phyloP scores from a whole-genome alignment of 129 eudicot species.

The Logfia minima region DNA sequence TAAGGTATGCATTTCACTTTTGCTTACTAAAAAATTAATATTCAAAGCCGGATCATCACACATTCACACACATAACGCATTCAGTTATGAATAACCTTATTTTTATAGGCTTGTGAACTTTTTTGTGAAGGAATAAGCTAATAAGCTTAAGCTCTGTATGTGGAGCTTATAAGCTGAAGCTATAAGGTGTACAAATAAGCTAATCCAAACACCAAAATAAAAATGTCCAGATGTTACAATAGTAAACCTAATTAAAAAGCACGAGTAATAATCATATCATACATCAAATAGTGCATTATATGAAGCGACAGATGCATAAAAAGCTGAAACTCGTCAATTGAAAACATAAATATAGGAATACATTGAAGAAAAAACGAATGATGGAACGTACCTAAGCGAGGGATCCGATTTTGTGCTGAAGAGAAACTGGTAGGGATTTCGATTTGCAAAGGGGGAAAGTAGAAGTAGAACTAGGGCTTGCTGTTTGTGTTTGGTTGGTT shows the following conservation, averaged over 20 bases:
- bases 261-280: not conserved
- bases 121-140: too few relatives aligned
- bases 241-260: not conserved
- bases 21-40: too few relatives aligned
- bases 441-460: not conserved
- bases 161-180: too few relatives aligned
- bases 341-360: not conserved
- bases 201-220: conserved; percentile 3
- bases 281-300: not conserved
- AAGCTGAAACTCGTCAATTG: not conserved
- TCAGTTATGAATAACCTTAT: too few relatives aligned
- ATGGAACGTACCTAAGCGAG: conserved; percentile 23
- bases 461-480: conserved; percentile 24
- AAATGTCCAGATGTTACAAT: not conserved
- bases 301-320: conserved; percentile 14
- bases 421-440: not conserved
- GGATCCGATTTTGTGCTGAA: conserved; percentile 16
- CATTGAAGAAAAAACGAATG: not conserved
- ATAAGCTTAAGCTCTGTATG: too few relatives aligned
- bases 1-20: too few relatives aligned
- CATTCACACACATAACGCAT: too few relatives aligned
- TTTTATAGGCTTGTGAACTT: too few relatives aligned
- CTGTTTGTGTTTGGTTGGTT: conserved; percentile 26
- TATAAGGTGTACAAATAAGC: too few relatives aligned
- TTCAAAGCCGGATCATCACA: too few relatives aligned